A percentile compares a stretch with the other conserved stretches of the same genome.
Evolutionary conservation across 495 filamentous ascomycete genomes (phyloP).

Genomic region (Podospora fimiseda): DNA sequence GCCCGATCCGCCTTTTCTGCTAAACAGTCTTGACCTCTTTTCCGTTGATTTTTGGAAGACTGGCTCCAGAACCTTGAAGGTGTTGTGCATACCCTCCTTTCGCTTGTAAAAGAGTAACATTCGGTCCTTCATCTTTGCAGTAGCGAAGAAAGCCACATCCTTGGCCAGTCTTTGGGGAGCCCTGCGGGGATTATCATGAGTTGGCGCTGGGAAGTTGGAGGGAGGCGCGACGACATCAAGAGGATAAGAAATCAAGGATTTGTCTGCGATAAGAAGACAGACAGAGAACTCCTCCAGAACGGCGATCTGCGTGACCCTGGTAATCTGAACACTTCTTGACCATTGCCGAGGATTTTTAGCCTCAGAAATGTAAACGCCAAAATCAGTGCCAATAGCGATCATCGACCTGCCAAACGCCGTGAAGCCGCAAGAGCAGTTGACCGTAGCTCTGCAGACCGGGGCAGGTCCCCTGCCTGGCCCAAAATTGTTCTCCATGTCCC

Average conservation of each 20-base stretch:
- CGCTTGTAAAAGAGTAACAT: conserved; percentile 95
- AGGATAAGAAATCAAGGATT: conserved; percentile 87
- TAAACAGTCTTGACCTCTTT: conserved; percentile 65
- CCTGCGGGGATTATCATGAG: conserved; percentile 58
- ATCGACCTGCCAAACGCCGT: conserved; percentile 73
- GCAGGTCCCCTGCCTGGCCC: conserved; percentile 58
- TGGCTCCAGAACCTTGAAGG: conserved; percentile 94
- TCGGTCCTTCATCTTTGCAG: conserved; percentile 93
- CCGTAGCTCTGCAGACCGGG: conserved; percentile 71
- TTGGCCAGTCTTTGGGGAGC: conserved; percentile 89
- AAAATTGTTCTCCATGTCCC: conserved; percentile 75
- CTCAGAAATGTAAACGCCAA: conserved; percentile 83
- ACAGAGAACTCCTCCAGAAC: conserved; percentile 94
- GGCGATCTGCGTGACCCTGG: conserved; percentile 82
- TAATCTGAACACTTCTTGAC: conserved; percentile 69
- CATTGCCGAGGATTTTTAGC: conserved; percentile 82
- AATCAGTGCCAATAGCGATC: conserved; percentile 93
- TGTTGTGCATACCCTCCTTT: conserved; percentile 81
- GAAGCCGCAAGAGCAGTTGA: conserved; percentile 92
- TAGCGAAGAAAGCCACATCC: conserved; percentile 94
- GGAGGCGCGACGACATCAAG: conserved; percentile 80
- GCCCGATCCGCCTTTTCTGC: conserved; percentile 47
- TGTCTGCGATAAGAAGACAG: conserved; percentile 84
- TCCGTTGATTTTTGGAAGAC: conserved; percentile 82
- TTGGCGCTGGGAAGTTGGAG: conserved; percentile 53